Base-by-base conservation (phyloP, 2,329 filamentous ascomycete genomes). In the Hypocreales sp. region DNA sequence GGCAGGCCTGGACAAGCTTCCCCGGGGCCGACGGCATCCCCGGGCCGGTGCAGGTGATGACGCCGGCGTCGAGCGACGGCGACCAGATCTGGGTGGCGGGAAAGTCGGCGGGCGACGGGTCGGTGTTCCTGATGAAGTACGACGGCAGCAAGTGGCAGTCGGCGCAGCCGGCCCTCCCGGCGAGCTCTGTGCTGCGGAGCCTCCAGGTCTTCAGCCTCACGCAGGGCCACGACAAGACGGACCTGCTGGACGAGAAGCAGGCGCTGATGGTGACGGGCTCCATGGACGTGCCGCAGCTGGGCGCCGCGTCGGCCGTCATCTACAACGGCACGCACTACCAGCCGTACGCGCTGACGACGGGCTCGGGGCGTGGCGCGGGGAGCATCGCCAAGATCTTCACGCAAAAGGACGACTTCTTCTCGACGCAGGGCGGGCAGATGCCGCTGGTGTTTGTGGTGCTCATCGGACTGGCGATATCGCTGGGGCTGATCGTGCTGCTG, bases 11-110 rank as follows among this genome's bases (percentile, higher is more conserved):
- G 74, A 57, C 66, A 25, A 53, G 54, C 8, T 74, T 78, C 40
- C 52, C 67, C n/a, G 61, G 64, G 8, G 72, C 75, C 5, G 61
- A 63, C 11, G 56, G 60, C 12, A 68, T 95, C 26, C 83, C 83
- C 5, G 90, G 90, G 0, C 78, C 81, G 1, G 74, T 95, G 8
- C 73, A 74, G 21, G 72, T 78, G 4, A 60, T 98, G 29, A 71
- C 79, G 1, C 64, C 78, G 9, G 86, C 78, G n/a, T 79, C 73
- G 20, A 60, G 64, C 29, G 73, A 82, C 36, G 68, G 71, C 32
- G 70, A 72, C 26, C 64, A 82, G 36, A 65, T 93, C 37, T 98
- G 90, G 84, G 72, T 80, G 26, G 69, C 80, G 14, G 92, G 92
- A 22, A 73, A 67, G 31, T 65, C 67, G 6, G 34, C 42, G 9